Percentiles rank a stretch among this genome's conserved stretches.
phyloP scores from a whole-genome alignment of 2,329 filamentous ascomycete species.

The Apiospora saccharicola region DNA sequence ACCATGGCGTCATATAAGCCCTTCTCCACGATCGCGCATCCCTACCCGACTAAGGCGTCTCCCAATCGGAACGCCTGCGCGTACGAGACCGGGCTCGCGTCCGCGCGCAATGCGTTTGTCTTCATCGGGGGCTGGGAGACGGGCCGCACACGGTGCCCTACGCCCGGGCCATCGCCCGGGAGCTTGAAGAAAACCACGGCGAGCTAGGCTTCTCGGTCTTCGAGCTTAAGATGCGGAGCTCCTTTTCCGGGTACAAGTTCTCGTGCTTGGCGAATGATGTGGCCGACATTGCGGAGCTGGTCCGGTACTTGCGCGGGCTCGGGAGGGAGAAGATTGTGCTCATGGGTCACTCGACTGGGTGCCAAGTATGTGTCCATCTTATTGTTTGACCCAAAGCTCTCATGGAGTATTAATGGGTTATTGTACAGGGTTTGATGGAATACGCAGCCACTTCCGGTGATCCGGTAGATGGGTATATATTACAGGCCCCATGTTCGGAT shows the following conservation, averaged over 20 bases:
- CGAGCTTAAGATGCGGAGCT: constrained; percentile 62
- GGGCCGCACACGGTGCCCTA: constrained; percentile 72
- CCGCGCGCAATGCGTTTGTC: constrained; percentile 65
- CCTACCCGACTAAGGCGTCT: constrained; percentile 46
- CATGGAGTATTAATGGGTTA: neutral
- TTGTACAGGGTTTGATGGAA: constrained; percentile 61
- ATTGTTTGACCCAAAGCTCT: constrained; percentile 18
- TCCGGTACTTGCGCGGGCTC: constrained; percentile 60
- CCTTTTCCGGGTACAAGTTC: constrained; percentile 61
- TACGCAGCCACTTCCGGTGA: constrained; percentile 56
- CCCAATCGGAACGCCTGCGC: constrained; percentile 50
- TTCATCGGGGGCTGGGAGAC: constrained; percentile 77
- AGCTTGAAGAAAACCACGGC: constrained; percentile 48
- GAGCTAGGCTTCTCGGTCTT: constrained; percentile 60
- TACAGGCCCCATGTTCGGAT: constrained; percentile 84
- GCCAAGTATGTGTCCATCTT: constrained; percentile 51
- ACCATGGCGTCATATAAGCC: constrained; percentile 32
- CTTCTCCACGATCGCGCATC: constrained; percentile 55
- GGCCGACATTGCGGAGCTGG: constrained; percentile 59
- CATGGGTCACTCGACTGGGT: constrained; percentile 66
- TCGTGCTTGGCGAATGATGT: constrained; percentile 60
- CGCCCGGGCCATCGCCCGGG: constrained; percentile 53
- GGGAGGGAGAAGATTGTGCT: constrained; percentile 61
- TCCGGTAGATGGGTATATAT: constrained; percentile 75
- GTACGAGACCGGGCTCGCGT: constrained; percentile 53